Evolutionary conservation across 2,329 filamentous ascomycete species (phyloP).

Genomic region (Diaporthe vexans): DNA sequence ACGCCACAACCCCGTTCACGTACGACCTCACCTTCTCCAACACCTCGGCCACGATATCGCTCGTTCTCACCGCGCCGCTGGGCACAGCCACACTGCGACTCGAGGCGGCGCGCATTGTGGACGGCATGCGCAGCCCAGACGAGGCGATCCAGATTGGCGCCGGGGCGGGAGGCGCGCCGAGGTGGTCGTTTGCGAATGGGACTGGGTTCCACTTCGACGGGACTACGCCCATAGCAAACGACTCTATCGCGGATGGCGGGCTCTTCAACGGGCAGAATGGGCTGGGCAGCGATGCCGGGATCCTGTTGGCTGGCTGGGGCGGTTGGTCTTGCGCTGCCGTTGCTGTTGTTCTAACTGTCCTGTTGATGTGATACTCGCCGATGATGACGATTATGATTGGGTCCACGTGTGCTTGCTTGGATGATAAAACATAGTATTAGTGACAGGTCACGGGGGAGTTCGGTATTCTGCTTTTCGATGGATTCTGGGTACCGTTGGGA

Average conservation of each 20-base stretch:
- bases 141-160: neutral
- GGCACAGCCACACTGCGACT: constrained; percentile 6
- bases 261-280: neutral
- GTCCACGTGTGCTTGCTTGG: too few species aligned
- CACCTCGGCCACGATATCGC: constrained; percentile 1
- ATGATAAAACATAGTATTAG: neutral
- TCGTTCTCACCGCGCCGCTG: constrained; percentile 2
- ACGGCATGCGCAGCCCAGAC: neutral
- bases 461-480: neutral
- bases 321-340: neutral
- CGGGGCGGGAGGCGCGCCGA: neutral
- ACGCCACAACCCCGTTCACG: constrained; percentile 11
- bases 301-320: neutral
- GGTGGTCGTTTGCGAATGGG: constrained; percentile 24
- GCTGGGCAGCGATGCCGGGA: constrained; percentile 6
- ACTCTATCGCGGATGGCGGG: neutral
- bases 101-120: neutral
- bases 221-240: neutral
- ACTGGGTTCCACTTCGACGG: constrained; percentile 13
- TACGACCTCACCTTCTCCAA: constrained; percentile 22
- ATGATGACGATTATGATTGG: neutral
- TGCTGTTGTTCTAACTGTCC: neutral
- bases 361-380: neutral
- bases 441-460: neutral
- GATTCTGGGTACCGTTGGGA: neutral